phyloP scores from a whole-genome alignment of 148 eudicot genomes.

The Fagopyrum tataricum region DNA sequence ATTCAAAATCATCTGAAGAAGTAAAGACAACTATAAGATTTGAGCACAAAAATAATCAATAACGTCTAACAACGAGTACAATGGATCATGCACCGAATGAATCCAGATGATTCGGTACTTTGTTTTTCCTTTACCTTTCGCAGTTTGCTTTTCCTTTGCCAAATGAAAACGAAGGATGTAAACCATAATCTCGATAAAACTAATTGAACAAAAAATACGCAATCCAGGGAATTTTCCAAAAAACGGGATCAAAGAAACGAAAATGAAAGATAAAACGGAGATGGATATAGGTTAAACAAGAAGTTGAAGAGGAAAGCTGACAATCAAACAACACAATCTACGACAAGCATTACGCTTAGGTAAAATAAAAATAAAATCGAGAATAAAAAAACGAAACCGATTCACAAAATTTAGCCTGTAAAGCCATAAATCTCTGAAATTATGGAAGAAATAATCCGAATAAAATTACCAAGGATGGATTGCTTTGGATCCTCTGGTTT shows the following conservation, averaged over 20 bases:
- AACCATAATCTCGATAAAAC: neutral
- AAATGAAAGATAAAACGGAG: neutral
- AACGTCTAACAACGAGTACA: neutral
- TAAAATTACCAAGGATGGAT: neutral
- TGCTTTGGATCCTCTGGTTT: neutral
- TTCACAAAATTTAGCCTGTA: neutral
- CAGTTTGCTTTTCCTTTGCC: neutral
- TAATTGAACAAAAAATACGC: neutral
- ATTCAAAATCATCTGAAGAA: neutral
- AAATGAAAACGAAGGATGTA: neutral
- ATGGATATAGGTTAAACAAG: neutral
- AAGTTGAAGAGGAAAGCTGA: neutral
- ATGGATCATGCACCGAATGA: neutral
- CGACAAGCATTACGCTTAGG: neutral
- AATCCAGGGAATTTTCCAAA: neutral
- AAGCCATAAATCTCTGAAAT: neutral
- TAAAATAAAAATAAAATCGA: neutral
- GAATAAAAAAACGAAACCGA: neutral
- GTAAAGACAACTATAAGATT: neutral
- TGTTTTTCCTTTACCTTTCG: neutral
- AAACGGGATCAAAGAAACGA: neutral
- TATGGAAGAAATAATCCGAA: neutral
- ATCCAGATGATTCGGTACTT: neutral
- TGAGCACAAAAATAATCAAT: neutral
- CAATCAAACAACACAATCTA: neutral